These are phyloP conservation scores for Pisolithus albus DNA, from an alignment of 768 basidiomycete species.

Conservation along the genomic window DNA sequence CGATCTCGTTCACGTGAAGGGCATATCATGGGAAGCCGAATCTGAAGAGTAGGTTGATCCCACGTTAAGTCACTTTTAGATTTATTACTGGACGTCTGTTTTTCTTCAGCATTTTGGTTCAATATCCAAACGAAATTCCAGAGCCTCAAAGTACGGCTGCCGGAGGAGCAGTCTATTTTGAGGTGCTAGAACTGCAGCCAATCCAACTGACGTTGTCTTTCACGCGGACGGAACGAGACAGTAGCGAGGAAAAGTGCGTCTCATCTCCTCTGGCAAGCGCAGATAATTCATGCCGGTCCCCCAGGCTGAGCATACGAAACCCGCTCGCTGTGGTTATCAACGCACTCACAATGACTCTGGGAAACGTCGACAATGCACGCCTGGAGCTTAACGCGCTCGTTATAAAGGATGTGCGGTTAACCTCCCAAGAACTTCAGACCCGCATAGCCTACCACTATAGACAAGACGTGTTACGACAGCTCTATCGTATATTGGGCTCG, in stretches of 20 bases:
- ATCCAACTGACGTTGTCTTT: constrained; percentile 90
- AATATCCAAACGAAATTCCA: constrained; percentile 57
- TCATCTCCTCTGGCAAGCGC: background rate
- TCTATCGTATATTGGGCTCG: constrained; percentile 96
- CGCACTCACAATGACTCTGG: constrained; percentile 92
- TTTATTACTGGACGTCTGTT: constrained; percentile 5
- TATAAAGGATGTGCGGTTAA: constrained; percentile 90
- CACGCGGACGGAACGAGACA: constrained; percentile 93
- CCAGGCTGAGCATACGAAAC: constrained; percentile 72
- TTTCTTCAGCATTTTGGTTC: constrained; percentile 58
- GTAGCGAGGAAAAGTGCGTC: constrained; percentile 84
- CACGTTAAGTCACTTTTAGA: background rate
- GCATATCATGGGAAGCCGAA: constrained; percentile 81
- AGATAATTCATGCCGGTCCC: constrained; percentile 1
- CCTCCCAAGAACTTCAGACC: constrained; percentile 73
- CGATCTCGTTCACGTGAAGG: constrained; percentile 87
- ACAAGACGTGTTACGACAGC: constrained; percentile 86
- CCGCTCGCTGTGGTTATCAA: constrained; percentile 91
- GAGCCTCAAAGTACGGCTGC: constrained; percentile 61
- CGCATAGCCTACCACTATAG: constrained; percentile 89
- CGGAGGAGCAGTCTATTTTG: constrained; percentile 88
- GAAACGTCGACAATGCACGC: constrained; percentile 94
- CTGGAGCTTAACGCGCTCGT: constrained; percentile 90
- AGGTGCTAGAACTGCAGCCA: constrained; percentile 90
- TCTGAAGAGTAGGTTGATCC: constrained; percentile 60